phyloP scores from a whole-genome alignment of 2,329 filamentous ascomycete species.

The Meredithiella fracta region DNA sequence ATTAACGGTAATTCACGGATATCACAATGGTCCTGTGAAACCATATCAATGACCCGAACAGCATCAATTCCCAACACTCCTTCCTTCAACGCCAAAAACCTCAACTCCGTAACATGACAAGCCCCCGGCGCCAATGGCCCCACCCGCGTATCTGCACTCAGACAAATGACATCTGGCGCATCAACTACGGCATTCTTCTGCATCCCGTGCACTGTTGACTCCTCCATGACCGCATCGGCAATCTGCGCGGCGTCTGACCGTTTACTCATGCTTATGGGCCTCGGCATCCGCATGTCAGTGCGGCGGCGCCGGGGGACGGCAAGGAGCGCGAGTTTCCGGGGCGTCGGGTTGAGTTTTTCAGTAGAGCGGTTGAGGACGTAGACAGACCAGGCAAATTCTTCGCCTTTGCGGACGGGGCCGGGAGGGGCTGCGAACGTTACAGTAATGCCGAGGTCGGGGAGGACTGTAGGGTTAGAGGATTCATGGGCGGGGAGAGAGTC shows the following conservation, averaged over 20 bases:
- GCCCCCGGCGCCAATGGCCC: constrained; percentile 56
- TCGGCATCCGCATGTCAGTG: constrained; percentile 35
- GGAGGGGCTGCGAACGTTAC: constrained; percentile 54
- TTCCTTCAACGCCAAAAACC: constrained; percentile 50
- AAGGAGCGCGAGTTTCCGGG: constrained; percentile 53
- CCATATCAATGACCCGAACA: constrained; percentile 55
- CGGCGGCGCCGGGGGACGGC: constrained; percentile 49
- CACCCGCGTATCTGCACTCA: constrained; percentile 58
- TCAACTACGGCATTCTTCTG: constrained; percentile 50
- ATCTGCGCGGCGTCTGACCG: constrained; percentile 26
- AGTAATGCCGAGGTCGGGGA: constrained; percentile 51
- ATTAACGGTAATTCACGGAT: constrained; percentile 58
- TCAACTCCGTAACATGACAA: constrained; percentile 57
- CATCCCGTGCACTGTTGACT: constrained; percentile 54
- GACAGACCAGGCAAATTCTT: constrained; percentile 55
- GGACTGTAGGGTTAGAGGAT: constrained; percentile 37
- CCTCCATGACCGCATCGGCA: constrained; percentile 54
- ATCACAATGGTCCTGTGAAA: constrained; percentile 60
- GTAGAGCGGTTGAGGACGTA: constrained; percentile 59
- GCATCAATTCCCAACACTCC: constrained; percentile 58
- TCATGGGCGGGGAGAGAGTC: constrained; percentile 36
- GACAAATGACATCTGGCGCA: constrained; percentile 51
- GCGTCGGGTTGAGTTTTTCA: constrained; percentile 24
- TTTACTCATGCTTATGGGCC: constrained; percentile 34
- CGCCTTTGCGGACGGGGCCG: constrained; percentile 40